Base-by-base conservation (phyloP, 495 filamentous ascomycete species). In the Pyronema domesticum region DNA sequence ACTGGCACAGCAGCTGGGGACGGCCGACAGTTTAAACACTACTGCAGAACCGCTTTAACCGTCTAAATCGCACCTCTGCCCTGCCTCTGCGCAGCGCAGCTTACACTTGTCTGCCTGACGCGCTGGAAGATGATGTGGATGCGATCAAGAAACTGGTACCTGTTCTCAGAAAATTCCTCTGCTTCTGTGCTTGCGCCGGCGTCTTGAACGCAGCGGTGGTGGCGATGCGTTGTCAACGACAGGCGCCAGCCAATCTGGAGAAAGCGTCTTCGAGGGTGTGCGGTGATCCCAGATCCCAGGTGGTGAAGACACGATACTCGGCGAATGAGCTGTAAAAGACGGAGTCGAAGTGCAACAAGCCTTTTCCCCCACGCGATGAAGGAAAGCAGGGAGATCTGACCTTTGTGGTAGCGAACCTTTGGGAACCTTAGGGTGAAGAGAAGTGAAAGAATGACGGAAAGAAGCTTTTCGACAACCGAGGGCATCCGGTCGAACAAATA, bases 201-300 rank as follows among this genome's bases (percentile, higher is more conserved):
- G 47, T 30, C 35, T 30, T 14, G 23, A 36, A 50, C 10, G 18
- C 10, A 7, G 47, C 8, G 23, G 8, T 50, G n/a, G n/a, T n/a
- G n/a, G n/a, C n/a, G 47, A 50, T 50, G 47, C 23, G 47, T 50
- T 50, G 47, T 50, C 47, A 50, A 50, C 10, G 15, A 34, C n/a
- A n/a, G 18, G 6, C 47, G 15, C 47, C 10, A 11, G 15, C 10
- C 33, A 11, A 19, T 36, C 19, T 7, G 7, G 43, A 8, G 35
- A 6, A 50, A 30, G 7, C 47, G 18, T 30, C 47, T 7, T 14
- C 8, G 18, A 46, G 8, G 17, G 19, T 15, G 47, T 7, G 9
- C 15, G 47, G 35, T 35, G 44, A 50, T 35, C 47, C 47, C 13
- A 30, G 15, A 50, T 30, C 15, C n/a, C n/a, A n/a, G n/a, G n/a